Evolutionary conservation across 1,284 basidiomycete species (phyloP).

Genomic region (Boletus hoseneyae): DNA sequence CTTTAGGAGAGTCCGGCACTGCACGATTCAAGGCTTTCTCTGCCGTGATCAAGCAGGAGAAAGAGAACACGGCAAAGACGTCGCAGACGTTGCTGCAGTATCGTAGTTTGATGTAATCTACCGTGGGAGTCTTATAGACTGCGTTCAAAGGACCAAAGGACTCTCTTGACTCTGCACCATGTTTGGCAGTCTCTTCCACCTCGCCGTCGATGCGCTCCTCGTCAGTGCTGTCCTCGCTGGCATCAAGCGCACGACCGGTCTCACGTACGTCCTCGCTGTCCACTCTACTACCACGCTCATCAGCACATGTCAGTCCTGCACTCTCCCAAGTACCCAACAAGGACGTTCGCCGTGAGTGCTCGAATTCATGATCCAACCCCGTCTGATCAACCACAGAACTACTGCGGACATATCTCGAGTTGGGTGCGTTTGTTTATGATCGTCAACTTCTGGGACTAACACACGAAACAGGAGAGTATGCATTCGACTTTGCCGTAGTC

Average conservation of each 20-base stretch:
- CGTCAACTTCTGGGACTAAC: neutral
- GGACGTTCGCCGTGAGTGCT: conserved; percentile 70
- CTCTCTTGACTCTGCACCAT: conserved; percentile 32
- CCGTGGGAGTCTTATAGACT: no score
- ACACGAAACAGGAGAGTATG: conserved; percentile 58
- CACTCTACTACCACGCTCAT: conserved; percentile 6
- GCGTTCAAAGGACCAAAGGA: no score
- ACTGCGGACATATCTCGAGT: conserved; percentile 70
- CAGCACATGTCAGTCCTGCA: conserved; percentile 49
- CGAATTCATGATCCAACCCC: neutral
- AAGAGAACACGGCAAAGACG: conserved; percentile 52
- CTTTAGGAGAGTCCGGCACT: conserved; percentile 57
- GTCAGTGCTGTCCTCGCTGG: conserved; percentile 78
- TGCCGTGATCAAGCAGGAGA: conserved; percentile 73
- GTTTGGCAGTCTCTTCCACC: conserved; percentile 64
- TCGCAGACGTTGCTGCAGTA: conserved; percentile 31
- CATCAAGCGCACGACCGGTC: conserved; percentile 72
- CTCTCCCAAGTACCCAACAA: conserved; percentile 75
- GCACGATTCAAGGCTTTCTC: conserved; percentile 76
- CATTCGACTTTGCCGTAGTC: conserved; percentile 80
- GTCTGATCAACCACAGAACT: conserved; percentile 45
- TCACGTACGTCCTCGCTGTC: conserved; percentile 56
- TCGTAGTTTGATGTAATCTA: conserved; percentile 25
- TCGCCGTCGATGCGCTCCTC: conserved; percentile 74
- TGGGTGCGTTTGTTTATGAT: conserved; percentile 43